A percentile compares a stretch with the other conserved stretches of the same genome.
phyloP scores from a whole-genome alignment of 345 rosid genomes.

The Schrenkiella parvula region DNA sequence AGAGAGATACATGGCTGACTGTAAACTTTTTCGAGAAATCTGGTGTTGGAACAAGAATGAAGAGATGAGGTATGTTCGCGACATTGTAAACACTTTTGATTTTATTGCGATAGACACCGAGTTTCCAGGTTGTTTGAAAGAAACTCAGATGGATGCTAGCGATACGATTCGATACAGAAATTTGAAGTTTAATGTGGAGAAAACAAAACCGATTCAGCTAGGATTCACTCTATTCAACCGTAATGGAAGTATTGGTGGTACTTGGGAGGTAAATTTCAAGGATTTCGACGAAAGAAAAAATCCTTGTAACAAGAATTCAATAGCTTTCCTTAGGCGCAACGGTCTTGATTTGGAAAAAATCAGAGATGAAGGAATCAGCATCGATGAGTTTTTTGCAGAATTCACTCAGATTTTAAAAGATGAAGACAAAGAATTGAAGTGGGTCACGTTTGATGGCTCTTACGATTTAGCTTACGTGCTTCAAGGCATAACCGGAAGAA shows the following conservation, averaged over 20 bases:
- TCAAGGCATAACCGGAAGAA: neutral
- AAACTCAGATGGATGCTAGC: neutral
- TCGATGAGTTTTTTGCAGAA: neutral
- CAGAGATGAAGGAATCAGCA: neutral
- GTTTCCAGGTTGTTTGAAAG: constrained; percentile 1
- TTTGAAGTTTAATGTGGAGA: neutral
- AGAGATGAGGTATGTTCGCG: neutral
- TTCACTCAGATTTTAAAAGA: neutral
- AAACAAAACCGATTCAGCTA: constrained; percentile 5
- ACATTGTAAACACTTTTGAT: neutral
- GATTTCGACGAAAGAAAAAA: neutral
- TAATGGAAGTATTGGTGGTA: neutral
- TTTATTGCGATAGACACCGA: constrained; percentile 8
- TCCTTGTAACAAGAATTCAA: neutral
- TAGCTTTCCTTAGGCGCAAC: constrained; percentile 2
- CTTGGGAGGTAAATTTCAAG: constrained; percentile 12
- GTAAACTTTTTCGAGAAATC: too few species aligned
- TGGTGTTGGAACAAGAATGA: neutral
- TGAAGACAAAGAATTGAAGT: neutral
- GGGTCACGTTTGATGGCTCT: constrained; percentile 2
- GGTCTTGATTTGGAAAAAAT: neutral
- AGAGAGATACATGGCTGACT: too few species aligned
- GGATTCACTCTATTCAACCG: neutral
- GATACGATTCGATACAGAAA: neutral
- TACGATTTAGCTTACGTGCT: constrained; percentile 18